Evolutionary conservation across 139 green algal genomes (phyloP).

Genomic region (Yamagishiella unicocca): DNA sequence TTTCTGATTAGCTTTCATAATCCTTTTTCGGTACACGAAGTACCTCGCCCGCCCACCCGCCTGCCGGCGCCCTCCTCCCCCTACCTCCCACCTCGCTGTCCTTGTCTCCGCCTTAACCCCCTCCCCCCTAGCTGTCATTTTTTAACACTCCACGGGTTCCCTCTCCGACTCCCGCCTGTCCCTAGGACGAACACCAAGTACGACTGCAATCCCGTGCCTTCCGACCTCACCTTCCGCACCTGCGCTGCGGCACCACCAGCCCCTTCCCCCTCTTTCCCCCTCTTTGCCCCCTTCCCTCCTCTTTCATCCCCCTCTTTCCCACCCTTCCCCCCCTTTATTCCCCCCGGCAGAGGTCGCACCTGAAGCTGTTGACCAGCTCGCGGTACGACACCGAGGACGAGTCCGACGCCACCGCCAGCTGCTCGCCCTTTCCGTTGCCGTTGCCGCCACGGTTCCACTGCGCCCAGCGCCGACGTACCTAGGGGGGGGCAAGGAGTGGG

Average conservation of each 20-base stretch:
- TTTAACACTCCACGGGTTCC: too few relatives aligned
- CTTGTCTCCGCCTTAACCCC: too few relatives aligned
- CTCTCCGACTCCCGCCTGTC: too few relatives aligned
- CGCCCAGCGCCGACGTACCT: constrained; percentile 43
- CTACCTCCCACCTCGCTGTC: too few relatives aligned
- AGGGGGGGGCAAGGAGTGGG: background rate
- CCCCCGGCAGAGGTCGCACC: too few relatives aligned
- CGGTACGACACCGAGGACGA: constrained; percentile 36
- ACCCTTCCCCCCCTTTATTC: background rate
- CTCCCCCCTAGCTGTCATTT: too few relatives aligned
- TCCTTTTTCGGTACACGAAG: too few relatives aligned
- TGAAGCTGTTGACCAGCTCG: constrained; percentile 53
- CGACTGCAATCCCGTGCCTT: too few relatives aligned
- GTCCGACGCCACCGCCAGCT: constrained; percentile 21
- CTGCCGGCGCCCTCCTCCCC: too few relatives aligned
- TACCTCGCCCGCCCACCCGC: too few relatives aligned
- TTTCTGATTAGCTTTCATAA: too few relatives aligned
- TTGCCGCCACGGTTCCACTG: constrained; percentile 33
- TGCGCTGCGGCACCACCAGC: background rate
- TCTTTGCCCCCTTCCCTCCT: background rate
- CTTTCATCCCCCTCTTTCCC: background rate
- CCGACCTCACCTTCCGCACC: background rate
- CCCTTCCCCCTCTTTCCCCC: background rate
- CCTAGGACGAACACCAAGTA: too few relatives aligned
- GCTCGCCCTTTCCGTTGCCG: constrained; percentile 26